Base-by-base conservation (phyloP, 2,329 filamentous ascomycete genomes). In the Hypoxylon sp. region DNA sequence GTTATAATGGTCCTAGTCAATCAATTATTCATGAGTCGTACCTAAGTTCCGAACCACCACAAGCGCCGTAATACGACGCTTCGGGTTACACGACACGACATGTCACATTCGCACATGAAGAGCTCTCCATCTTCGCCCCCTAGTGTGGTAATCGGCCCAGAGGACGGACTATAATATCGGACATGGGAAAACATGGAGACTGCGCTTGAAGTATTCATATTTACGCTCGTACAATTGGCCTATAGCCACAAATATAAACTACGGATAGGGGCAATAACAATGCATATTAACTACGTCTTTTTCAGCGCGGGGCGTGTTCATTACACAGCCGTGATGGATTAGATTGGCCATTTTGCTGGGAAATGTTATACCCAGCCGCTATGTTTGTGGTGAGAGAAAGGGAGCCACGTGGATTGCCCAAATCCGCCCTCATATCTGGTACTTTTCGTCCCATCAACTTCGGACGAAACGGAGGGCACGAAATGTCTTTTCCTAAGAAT, bases 41-140 rank as follows among this genome's bases (percentile, higher is more conserved):
- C 14, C 40, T 3, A 44, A 44, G 17, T 8, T 22, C 10, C 14
- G 7, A 44, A 44, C 7, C n/a, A 17, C 6, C n/a, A 17, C n/a
- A 17, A 42, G 6, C n/a, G 17, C 17, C 1, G 40, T 11, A 22
- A 44, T 11, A 44, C 40, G 40, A 44, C 40, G 3, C 14, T 17
- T 44, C 17, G 7, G 8, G 40, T 44, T 44, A 44, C 40, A 44
- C 40, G 17, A 44, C 40, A 44, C 40, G 17, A 44, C 40, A 44
- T 20, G 40, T 17, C 40, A 42, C 37, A 42, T 42, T 42, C 14
- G 10, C 4, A 8, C n/a, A 22, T 20, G 13, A 44, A 10, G 20
- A 20, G 2, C 40, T 44, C 40, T 22, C 40, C 40, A 17, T 14
- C 17, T 44, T n/a, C 8, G 17, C 11, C 7, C 8, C 8, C 40